Evolutionary conservation across 345 rosid genomes (phyloP).

Genomic region (Euclidium syriacum): DNA sequence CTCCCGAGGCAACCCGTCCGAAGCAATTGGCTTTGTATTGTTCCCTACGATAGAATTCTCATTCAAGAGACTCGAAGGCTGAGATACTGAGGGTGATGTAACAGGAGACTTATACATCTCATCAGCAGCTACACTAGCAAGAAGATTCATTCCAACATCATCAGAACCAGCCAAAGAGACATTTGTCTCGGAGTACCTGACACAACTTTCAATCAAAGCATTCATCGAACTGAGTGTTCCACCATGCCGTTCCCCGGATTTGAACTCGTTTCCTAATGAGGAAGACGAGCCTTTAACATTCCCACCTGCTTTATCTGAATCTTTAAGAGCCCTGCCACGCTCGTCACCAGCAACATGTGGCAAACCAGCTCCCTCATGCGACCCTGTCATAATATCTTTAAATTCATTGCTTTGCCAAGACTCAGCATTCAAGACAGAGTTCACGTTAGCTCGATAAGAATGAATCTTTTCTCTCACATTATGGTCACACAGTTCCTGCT

Average conservation of each 20-base stretch:
- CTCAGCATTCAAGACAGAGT: constrained; percentile 44
- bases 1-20: constrained; percentile 27
- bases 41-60: constrained; percentile 35
- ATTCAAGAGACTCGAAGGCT: constrained; percentile 30
- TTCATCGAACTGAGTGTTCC: constrained; percentile 65
- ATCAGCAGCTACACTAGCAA: constrained; percentile 92
- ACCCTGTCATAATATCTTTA: constrained; percentile 45
- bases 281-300: constrained; percentile 38
- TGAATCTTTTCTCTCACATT: constrained; percentile 45
- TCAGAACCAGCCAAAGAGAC: constrained; percentile 49
- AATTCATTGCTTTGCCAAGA: constrained; percentile 62
- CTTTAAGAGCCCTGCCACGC: constrained; percentile 35
- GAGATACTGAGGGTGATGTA: constrained; percentile 52
- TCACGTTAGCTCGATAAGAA: constrained; percentile 31
- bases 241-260: constrained; percentile 47
- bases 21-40: constrained; percentile 34
- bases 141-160: constrained; percentile 92
- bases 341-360: constrained; percentile 47
- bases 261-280: constrained; percentile 41
- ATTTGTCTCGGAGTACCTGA: constrained; percentile 55
- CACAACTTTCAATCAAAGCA: constrained; percentile 92
- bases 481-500: constrained; percentile 48
- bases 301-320: constrained; percentile 37
- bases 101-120: constrained; percentile 64
- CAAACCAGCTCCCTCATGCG: constrained; percentile 49